Evolutionary conservation across 352 stramenopile species (phyloP).

Genomic region (Phytophthora nicotianae): DNA sequence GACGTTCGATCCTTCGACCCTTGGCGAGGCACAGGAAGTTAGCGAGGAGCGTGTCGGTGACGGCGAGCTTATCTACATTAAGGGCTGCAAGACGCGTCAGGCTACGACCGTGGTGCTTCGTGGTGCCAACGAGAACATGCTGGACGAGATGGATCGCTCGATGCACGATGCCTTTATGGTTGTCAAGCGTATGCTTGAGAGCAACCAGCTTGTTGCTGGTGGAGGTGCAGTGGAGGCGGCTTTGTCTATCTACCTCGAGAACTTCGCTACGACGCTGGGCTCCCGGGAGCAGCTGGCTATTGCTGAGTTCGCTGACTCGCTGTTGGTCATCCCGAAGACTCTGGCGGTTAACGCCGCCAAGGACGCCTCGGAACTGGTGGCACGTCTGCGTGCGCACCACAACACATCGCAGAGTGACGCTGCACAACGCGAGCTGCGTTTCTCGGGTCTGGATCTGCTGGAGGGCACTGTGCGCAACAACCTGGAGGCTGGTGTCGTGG

Average conservation of each 20-base stretch:
- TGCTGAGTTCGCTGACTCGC: conserved; percentile 97
- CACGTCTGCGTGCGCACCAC: conserved; percentile 96
- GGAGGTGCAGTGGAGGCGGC: conserved; percentile 98
- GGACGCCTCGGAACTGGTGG: conserved; percentile 98
- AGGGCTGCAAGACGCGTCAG: conserved; percentile 94
- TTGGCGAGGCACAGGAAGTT: conserved; percentile 95
- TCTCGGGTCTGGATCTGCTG: conserved; percentile 96
- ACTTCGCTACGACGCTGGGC: conserved; percentile 97
- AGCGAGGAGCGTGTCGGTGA: conserved; percentile 97
- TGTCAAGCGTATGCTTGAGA: conserved; percentile 99
- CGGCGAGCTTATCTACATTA: conserved; percentile 99
- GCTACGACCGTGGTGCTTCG: conserved; percentile 97
- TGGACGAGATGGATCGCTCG: conserved; percentile 99
- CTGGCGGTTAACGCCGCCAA: conserved; percentile 99
- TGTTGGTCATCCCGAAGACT: conserved; percentile 99
- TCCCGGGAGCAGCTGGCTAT: conserved; percentile 99
- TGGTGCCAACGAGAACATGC: conserved; percentile 99
- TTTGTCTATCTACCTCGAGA: conserved; percentile 98
- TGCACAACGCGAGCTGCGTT: conserved; percentile 78
- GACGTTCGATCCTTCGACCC: conserved; percentile 93
- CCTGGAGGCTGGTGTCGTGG: conserved; percentile 96
- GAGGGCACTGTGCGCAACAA: conserved; percentile 96
- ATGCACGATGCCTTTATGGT: conserved; percentile 99
- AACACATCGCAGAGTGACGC: conserved; percentile 94
- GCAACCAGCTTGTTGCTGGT: conserved; percentile 97